Evolutionary conservation across 257 asterid species (phyloP).

Genomic region (Apocynum venetum): DNA sequence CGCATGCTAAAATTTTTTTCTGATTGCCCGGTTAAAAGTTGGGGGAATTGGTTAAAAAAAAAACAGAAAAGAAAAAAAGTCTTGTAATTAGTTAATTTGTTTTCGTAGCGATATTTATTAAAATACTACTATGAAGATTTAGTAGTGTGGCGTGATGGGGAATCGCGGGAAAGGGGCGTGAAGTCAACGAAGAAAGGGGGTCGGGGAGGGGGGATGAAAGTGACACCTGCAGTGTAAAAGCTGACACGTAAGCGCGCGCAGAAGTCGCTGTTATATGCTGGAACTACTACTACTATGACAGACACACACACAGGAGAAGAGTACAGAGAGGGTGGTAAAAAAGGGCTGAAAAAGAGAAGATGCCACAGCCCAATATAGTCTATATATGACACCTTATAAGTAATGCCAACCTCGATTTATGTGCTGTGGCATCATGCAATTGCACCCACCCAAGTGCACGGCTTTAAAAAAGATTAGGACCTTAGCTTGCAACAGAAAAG

Average conservation of each 20-base stretch:
- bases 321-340: neutral
- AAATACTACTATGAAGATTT: no score
- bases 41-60: no score
- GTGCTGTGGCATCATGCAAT: neutral
- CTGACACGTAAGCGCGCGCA: conserved; percentile 19
- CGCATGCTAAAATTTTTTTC: no score
- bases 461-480: neutral
- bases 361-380: neutral
- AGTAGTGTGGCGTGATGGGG: neutral
- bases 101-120: no score
- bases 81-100: no score
- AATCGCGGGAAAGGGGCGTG: neutral
- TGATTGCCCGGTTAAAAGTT: no score
- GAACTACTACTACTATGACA: neutral
- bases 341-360: neutral
- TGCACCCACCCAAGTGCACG: neutral
- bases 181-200: neutral
- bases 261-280: conserved; percentile 8
- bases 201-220: neutral
- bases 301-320: neutral
- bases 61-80: no score
- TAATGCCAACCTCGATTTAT: neutral
- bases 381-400: neutral
- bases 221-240: conserved; percentile 11
- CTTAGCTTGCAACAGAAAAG: no score